Base-by-base conservation (phyloP, 495 filamentous ascomycete genomes). In the Aspergillus heteromorphus region DNA sequence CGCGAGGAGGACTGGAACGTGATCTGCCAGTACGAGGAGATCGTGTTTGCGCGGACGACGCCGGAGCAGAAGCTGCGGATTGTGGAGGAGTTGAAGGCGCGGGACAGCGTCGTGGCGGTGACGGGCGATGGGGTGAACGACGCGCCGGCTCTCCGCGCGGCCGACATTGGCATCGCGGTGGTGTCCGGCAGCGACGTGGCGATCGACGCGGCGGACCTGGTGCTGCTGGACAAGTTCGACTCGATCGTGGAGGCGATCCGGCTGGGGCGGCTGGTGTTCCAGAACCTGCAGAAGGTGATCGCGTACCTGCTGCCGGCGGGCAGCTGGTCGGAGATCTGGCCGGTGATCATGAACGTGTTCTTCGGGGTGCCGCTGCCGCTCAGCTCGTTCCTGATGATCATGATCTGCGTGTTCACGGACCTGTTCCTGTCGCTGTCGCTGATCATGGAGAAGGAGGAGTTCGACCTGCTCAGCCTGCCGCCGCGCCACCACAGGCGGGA, bases 161-260 rank as follows among this genome's bases (percentile, higher is more conserved):
- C 85, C 19, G 81, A 88, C 59, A 79, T 88, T 5, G 85, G 85
- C 48, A 80, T 88, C 53, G 84, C 85, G 3, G 83, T 87, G 70
- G 84, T 80, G 25, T 75, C 73, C 11, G 73, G 76, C 21, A 79
- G 77, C 20, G 81, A 84, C 40, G 78, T 83, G 2, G 81, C 81
- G 16, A 81, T 73, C 81, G 93, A 96, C 71, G 92, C 92, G 6
- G 89, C 92, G 10, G 88, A 95, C 61, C 81, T 97, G 4, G 89
- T 97, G 14, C 81, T 97, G 6, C 73, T 89, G 2, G 86, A 88
- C 27, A 77, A 74, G 0, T 89, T 92, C 57, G 76, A 79, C 18
- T 85, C 81, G 4, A 80, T 90, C 14, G 78, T 87, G 2, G 81
- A 84, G 58, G 87, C 86, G 1, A 81, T 89, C 10, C 73, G 81